Conservation (phyloP, 768 basidiomycete species). For the Cantharellus anzutake region DNA sequence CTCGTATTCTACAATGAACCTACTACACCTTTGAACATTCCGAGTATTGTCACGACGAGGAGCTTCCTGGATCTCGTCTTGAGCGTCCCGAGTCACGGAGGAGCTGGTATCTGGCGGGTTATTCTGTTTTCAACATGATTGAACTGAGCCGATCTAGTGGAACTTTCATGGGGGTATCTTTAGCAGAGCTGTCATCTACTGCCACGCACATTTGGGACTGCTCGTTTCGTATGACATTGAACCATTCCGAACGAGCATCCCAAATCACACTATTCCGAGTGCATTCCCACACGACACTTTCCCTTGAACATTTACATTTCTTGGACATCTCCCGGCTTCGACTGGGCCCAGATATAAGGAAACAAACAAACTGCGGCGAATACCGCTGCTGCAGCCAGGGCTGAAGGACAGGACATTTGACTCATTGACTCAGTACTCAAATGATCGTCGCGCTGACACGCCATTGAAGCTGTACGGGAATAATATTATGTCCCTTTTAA, state of each 20-base stretch:
- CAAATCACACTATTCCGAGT: neutral
- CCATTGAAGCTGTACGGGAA: slow-evolving; percentile 9
- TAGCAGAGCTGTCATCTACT: neutral
- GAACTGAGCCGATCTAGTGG: neutral
- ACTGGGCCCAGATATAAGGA: neutral
- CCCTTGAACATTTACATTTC: neutral
- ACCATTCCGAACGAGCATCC: neutral
- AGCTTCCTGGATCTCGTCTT: slow-evolving; percentile 25
- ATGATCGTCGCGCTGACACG: slow-evolving; percentile 9
- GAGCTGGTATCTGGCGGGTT: neutral
- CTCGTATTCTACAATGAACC: slow-evolving; percentile 41
- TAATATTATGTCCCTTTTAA: slow-evolving; percentile 5
- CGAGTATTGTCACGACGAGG: slow-evolving; percentile 21
- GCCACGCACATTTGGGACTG: neutral
- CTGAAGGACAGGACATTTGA: slow-evolving; percentile 10
- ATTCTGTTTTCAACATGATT: neutral
- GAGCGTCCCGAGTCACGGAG: slow-evolving; percentile 13
- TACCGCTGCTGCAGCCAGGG: slow-evolving; percentile 22
- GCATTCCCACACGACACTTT: neutral
- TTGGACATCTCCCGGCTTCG: neutral
- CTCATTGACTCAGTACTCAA: slow-evolving; percentile 2
- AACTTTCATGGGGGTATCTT: neutral
- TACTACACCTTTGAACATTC: slow-evolving; percentile 27
- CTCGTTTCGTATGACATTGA: neutral
- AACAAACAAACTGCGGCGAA: neutral